Evolutionary conservation across 129 eudicot genomes (phyloP).

Genomic region (Lactuca sativa): DNA sequence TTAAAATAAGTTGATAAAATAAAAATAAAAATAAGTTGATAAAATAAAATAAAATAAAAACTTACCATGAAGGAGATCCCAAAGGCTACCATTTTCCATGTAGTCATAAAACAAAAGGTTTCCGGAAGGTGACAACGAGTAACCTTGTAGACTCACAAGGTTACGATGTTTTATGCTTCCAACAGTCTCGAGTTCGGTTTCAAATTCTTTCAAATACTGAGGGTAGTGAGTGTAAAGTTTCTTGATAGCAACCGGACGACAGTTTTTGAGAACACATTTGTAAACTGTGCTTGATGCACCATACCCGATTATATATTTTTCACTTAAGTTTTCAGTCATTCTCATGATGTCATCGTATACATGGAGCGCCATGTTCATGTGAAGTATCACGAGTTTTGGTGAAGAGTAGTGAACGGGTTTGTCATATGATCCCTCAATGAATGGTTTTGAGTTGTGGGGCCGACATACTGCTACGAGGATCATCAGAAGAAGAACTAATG

Average conservation of each 20-base stretch:
- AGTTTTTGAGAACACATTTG: conserved; percentile 91
- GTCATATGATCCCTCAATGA: conserved; percentile 58
- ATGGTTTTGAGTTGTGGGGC: conserved; percentile 60
- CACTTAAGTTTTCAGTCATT: conserved; percentile 95
- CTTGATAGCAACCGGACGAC: conserved; percentile 92
- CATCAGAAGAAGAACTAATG: conserved; percentile 80
- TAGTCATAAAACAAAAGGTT: conserved; percentile 88
- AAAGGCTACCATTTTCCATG: conserved; percentile 99
- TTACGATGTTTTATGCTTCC: conserved; percentile 96
- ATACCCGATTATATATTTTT: conserved; percentile 81
- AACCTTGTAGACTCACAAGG: conserved; percentile 91
- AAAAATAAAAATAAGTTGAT: not conserved
- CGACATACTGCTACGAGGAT: conserved; percentile 82
- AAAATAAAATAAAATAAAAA: not conserved
- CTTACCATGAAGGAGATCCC: conserved; percentile 98
- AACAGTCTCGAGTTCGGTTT: conserved; percentile 89
- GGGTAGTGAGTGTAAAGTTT: conserved; percentile 78
- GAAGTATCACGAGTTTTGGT: conserved; percentile 95
- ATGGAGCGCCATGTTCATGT: conserved; percentile 99
- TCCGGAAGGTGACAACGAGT: conserved; percentile 89
- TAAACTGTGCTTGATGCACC: conserved; percentile 99
- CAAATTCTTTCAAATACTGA: conserved; percentile 76
- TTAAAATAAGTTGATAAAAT: not conserved
- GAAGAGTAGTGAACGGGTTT: conserved; percentile 83
- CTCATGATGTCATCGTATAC: conserved; percentile 97